Evolutionary conservation across 371 early-diverging fungal species (phyloP), one percentile per base, ranked within the genome.

Genomic region (Mortierella sp.): DNA sequence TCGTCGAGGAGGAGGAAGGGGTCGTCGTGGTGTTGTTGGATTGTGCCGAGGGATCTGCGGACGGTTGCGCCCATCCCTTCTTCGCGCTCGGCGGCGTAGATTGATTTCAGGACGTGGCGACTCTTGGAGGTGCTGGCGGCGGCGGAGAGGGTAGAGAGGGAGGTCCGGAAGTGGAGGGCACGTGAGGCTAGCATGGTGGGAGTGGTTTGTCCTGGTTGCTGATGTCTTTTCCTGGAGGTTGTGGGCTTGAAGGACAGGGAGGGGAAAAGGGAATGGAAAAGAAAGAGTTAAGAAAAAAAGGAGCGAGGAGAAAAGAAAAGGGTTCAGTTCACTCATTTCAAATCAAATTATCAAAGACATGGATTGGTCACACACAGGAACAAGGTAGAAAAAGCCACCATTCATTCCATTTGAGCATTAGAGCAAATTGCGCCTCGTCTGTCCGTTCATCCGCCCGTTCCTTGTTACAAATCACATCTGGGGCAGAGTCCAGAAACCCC

Each of bases 1-100:
- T 96, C 96, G 87, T 97, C 96, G 35, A 97, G 90, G 93, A 96
- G 92, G 24, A 97, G 89, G 87, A 97, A 96, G 0, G 97, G 97
- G 83, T 97, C 97, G 48, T 95, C 91, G 81, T 94, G 92, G 58
- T 93, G 89, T 70, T 72, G 63, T 29, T 76, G 51, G 49, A 71
- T 71, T 0, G 90, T 91, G 32, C 96, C 96, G 56, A 97, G 94
- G 35, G 90, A 89, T 8, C 97, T 92, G 49, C 94, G 92, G 18
- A 97, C 96, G 72, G 75, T 72, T 4, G 79, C 83, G 10, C 83
- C 83, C 27, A 83, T 68, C 24, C 83, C 83, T 35, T 79, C 83
- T 29, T 76, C 71, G 35, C 73, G 55, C 51, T 78, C 83, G n/a
- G 71, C 76, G 21, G 83, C 83, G 65, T 83, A 79, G 54, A 79